Percentiles rank a stretch among this genome's conserved stretches.
phyloP scores from a whole-genome alignment of 202 grass and related monocot species.

The Dendrocalamus latiflorus region DNA sequence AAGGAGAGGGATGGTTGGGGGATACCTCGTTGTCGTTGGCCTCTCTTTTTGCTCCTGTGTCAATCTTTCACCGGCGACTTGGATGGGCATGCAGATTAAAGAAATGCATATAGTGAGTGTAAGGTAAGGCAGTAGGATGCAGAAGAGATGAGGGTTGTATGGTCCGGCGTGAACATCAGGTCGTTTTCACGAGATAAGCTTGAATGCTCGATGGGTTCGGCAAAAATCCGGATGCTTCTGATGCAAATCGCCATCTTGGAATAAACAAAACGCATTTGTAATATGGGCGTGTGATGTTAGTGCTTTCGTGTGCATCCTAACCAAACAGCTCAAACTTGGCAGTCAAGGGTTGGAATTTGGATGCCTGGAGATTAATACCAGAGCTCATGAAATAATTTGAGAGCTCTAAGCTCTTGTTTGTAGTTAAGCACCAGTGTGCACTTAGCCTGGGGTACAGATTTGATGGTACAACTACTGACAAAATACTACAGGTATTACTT shows the following conservation, averaged over 20 bases:
- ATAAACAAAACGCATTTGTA: background rate
- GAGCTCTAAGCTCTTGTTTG: no score
- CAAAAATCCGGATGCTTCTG: slow-evolving; percentile 1
- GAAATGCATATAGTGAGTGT: slow-evolving; percentile 20
- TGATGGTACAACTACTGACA: no score
- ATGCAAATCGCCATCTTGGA: background rate
- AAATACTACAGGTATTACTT: no score
- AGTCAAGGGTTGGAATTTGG: background rate
- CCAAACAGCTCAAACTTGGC: background rate
- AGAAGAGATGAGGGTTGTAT: slow-evolving; percentile 45
- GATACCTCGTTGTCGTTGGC: background rate
- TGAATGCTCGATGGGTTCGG: background rate
- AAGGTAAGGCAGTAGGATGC: background rate
- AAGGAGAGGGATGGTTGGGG: no score
- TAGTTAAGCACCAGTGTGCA: no score
- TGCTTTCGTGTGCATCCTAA: slow-evolving; percentile 9
- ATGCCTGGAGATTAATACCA: background rate
- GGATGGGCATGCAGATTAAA: slow-evolving; percentile 16
- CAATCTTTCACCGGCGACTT: slow-evolving; percentile 14
- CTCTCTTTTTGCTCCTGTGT: slow-evolving; percentile 9
- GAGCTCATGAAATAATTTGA: background rate
- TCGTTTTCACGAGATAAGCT: slow-evolving; percentile 51
- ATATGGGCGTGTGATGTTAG: background rate
- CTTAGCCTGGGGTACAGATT: no score
- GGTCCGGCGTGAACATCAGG: slow-evolving; percentile 15